Percentiles rank a stretch among this genome's conserved stretches.
Conservation (phyloP, 768 basidiomycete genomes). For the Termitomyces sp. region DNA sequence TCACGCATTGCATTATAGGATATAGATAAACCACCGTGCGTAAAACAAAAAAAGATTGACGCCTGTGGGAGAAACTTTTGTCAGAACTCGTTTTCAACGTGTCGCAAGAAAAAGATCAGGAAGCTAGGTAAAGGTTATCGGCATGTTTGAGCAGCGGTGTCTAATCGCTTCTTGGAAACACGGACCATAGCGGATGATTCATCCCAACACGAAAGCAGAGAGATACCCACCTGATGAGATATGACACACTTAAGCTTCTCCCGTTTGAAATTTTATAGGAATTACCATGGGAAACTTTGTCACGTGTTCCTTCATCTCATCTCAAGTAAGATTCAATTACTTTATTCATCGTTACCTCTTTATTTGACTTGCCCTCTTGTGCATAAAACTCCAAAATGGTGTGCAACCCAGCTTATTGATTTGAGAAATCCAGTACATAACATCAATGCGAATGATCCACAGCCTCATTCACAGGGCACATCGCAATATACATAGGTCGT, state of each 20-base stretch:
- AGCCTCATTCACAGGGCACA: not conserved
- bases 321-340: no score
- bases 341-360: not conserved
- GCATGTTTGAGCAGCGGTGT: slow-evolving; percentile 74
- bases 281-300: slow-evolving; percentile 3
- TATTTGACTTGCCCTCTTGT: no score
- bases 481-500: not conserved
- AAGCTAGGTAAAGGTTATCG: slow-evolving; percentile 79
- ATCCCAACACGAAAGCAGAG: slow-evolving; percentile 36
- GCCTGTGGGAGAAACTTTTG: not conserved
- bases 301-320: not conserved
- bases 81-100: slow-evolving; percentile 21
- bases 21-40: not conserved
- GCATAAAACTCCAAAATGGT: not conserved
- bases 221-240: slow-evolving; percentile 3
- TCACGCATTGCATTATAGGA: not conserved
- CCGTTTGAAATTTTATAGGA: slow-evolving; percentile 6
- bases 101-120: slow-evolving; percentile 71
- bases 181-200: slow-evolving; percentile 83
- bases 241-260: not conserved
- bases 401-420: not conserved
- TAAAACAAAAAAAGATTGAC: not conserved
- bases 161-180: slow-evolving; percentile 91
- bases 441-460: not conserved
- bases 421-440: no score